These are phyloP conservation scores for Pilatotrama ljubarskyi DNA, from an alignment of 768 basidiomycete species.

Conservation along the genomic window DNA sequence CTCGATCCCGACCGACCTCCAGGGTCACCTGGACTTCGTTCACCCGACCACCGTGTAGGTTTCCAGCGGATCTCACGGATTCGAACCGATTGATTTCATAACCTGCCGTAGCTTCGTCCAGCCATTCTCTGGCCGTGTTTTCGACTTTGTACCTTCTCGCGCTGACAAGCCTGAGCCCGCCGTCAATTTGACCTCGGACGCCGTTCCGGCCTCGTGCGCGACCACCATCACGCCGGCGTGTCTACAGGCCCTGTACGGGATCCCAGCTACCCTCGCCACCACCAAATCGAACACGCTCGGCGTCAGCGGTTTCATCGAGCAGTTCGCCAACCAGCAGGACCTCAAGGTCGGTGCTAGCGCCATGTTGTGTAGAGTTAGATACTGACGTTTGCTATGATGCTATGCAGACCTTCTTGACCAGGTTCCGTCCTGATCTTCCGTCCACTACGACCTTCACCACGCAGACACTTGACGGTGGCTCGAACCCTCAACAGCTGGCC, in stretches of 20 bases:
- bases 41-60: slow-evolving; percentile 33
- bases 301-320: slow-evolving; percentile 36
- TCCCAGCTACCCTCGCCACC: slow-evolving; percentile 35
- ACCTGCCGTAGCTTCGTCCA: slow-evolving; percentile 38
- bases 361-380: too few relatives aligned
- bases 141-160: slow-evolving; percentile 29
- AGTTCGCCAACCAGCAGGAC: slow-evolving; percentile 35
- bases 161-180: not conserved
- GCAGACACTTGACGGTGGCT: slow-evolving; percentile 32
- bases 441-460: slow-evolving; percentile 27
- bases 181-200: slow-evolving; percentile 28
- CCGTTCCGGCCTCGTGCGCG: slow-evolving; percentile 30
- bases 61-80: too few relatives aligned
- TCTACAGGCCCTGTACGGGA: slow-evolving; percentile 37
- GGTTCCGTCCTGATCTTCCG: slow-evolving; percentile 26
- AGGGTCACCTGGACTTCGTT: slow-evolving; percentile 33
- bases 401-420: slow-evolving; percentile 28
- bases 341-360: slow-evolving; percentile 25
- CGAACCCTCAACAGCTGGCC: slow-evolving; percentile 25
- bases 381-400: slow-evolving; percentile 32
- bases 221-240: slow-evolving; percentile 32
- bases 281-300: slow-evolving; percentile 29
- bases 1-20: slow-evolving; percentile 37
- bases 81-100: not conserved
- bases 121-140: slow-evolving; percentile 11